Base-by-base conservation (phyloP, 352 stramenopile species). In the Lagenidium giganteum region DNA sequence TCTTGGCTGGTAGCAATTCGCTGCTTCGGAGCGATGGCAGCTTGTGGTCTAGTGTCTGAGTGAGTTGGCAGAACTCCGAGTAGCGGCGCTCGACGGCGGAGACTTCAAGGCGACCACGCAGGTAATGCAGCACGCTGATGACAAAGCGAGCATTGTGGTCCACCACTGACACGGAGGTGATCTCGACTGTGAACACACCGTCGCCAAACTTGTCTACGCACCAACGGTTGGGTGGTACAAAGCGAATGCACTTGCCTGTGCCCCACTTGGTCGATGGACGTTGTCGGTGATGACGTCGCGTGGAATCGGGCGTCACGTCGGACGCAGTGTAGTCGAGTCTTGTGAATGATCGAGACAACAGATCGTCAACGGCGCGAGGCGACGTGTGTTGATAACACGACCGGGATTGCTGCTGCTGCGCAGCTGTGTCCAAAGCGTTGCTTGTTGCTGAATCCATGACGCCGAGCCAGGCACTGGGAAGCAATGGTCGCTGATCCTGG, bases 171-270 rank as follows among this genome's bases (percentile, higher is more conserved):
- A 89, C 64, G 14, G 67, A 62, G 2, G 72, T 73, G 28, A 89
- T 72, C 45, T 89, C 74, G 14, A 87, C 67, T 0, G 80, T 89
- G 47, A 92, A 92, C 3, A 61, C 63, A 8, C 75, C 72, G 5
- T 78, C 63, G 0, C 39, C 61, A n/a, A 50, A 57, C n/a, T 57
- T 57, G 6, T 83, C 58, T 4, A 64, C 26, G 16, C 61, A 25
- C 76, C 79, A 92, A 20, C 55, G 66, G 8, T 45, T 54, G 1
- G 80, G 74, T 26, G 67, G 53, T 13, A 92, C 40, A 37, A 75
- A 92, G 18, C 60, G 68, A 16, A 78, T 83, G 42, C 80, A 92
- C 47, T 77, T 47, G 42, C 53, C 48, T 34, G 16, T 20, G 26
- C 20, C 11, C n/a, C 30, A 39, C 43, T 29, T 31, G 18, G 12